Evolutionary conservation across 495 filamentous ascomycete species (phyloP).

Genomic region (Bryoglossum gracile): DNA sequence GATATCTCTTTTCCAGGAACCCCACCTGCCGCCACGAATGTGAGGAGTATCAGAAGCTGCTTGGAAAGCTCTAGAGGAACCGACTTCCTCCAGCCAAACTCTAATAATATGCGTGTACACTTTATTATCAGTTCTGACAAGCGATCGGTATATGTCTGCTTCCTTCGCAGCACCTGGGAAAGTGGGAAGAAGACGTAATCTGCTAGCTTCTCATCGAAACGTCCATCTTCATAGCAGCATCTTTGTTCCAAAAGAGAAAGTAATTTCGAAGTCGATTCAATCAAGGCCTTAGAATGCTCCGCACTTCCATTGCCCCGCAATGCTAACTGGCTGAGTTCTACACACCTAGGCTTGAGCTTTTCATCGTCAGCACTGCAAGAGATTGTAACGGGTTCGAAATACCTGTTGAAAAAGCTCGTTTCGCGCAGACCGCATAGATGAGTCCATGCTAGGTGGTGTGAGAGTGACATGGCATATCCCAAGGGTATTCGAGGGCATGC

Average conservation of each 20-base stretch:
- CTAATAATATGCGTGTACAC: conserved; percentile 63
- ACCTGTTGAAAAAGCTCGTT: background rate
- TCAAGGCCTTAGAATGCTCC: conserved; percentile 46
- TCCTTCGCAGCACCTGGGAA: conserved; percentile 74
- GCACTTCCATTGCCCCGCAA: conserved; percentile 51
- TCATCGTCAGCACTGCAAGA: background rate
- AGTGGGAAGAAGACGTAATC: conserved; percentile 95
- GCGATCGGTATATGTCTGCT: conserved; percentile 60
- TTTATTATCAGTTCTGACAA: conserved; percentile 68
- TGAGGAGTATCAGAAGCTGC: conserved; percentile 79
- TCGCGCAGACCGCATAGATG: conserved; percentile 4
- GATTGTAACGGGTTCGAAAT: background rate
- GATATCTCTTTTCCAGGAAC: conserved; percentile 34
- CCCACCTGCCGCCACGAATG: conserved; percentile 73
- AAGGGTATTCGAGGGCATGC: too few species aligned
- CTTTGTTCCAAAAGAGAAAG: conserved; percentile 40
- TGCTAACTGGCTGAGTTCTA: conserved; percentile 66
- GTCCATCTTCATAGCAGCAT: conserved; percentile 40
- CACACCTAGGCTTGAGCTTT: conserved; percentile 71
- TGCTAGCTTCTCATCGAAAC: conserved; percentile 73
- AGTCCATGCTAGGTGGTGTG: background rate
- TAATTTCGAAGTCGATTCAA: conserved; percentile 45
- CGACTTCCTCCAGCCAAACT: conserved; percentile 65
- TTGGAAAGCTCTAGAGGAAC: conserved; percentile 64
- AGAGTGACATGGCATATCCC: too few species aligned